These are phyloP conservation scores for Boletellus ananas DNA, from an alignment of 768 basidiomycete species.

Conservation along the genomic window DNA sequence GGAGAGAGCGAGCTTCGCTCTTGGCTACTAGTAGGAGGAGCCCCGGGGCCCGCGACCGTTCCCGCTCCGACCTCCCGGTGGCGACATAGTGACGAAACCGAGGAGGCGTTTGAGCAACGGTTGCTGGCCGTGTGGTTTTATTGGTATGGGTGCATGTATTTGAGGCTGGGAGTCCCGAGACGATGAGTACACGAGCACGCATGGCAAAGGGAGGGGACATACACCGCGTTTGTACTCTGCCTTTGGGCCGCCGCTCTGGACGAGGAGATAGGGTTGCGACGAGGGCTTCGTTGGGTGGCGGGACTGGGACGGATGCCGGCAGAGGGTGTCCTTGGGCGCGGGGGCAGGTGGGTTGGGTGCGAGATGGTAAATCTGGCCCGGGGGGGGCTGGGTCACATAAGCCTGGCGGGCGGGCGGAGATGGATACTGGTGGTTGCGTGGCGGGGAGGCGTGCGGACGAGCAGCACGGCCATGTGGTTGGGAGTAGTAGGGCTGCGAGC, in stretches of 20 bases:
- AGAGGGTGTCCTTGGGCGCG: constrained; percentile 14
- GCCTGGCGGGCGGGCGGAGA: constrained; percentile 4
- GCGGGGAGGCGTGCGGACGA: constrained; percentile 13
- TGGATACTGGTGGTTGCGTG: constrained; percentile 20
- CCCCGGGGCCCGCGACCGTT: constrained; percentile 25
- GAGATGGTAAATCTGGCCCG: constrained; percentile 25
- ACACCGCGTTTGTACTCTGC: constrained; percentile 32
- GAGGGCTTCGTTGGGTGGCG: no score
- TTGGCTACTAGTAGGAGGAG: constrained; percentile 26
- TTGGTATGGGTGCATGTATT: constrained; percentile 29
- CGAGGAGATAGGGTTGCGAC: constrained; percentile 23
- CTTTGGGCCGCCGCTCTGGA: constrained; percentile 25
- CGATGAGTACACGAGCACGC: constrained; percentile 13
- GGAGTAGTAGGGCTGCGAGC: constrained; percentile 16
- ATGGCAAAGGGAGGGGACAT: constrained; percentile 11
- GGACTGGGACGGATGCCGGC: constrained; percentile 12
- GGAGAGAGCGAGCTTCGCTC: no score
- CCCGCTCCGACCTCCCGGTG: constrained; percentile 21
- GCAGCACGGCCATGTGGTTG: constrained; percentile 6
- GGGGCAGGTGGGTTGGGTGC: constrained; percentile 9
- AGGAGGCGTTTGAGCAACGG: constrained; percentile 31
- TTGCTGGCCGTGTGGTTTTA: constrained; percentile 25
- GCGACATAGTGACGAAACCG: constrained; percentile 25
- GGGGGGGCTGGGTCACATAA: constrained; percentile 26
- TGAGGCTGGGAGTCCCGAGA: constrained; percentile 11